phyloP scores from a whole-genome alignment of 139 green algal species.

The Tetraselmis striata region DNA sequence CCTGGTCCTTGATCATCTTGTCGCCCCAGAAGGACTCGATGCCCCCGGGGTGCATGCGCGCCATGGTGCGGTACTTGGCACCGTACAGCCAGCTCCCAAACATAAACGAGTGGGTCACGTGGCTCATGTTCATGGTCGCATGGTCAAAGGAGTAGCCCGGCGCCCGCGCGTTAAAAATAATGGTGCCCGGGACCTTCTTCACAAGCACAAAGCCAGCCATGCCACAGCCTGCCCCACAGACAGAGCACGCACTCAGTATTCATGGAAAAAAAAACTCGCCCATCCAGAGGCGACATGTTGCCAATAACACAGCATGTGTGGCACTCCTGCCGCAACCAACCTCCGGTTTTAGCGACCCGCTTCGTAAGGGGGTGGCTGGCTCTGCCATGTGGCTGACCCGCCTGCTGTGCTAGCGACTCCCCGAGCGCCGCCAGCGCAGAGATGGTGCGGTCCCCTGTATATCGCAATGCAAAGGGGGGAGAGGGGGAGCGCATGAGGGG shows the following conservation, averaged over 20 bases:
- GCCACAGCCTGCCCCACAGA: no score
- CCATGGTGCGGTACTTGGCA: slow-evolving; percentile 41
- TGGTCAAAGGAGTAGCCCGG: slow-evolving; percentile 82
- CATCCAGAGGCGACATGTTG: no score
- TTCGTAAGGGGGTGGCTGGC: neutral
- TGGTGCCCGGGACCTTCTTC: slow-evolving; percentile 91
- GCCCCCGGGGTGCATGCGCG: slow-evolving; percentile 67
- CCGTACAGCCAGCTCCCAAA: neutral
- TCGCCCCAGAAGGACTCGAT: slow-evolving; percentile 78
- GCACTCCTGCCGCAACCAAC: no score
- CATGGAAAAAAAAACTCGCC: no score
- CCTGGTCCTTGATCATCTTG: slow-evolving; percentile 62
- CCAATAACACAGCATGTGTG: no score
- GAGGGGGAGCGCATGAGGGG: no score
- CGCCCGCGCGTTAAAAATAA: slow-evolving; percentile 74
- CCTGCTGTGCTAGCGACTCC: slow-evolving; percentile 67
- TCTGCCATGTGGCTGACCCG: slow-evolving; percentile 43
- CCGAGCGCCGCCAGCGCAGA: slow-evolving; percentile 76
- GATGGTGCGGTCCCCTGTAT: slow-evolving; percentile 81
- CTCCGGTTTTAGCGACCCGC: no score
- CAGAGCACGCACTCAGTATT: no score
- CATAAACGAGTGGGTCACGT: slow-evolving; percentile 37
- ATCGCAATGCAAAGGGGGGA: no score
- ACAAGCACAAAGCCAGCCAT: slow-evolving; percentile 93
- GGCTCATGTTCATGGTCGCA: slow-evolving; percentile 75